Base-by-base conservation (phyloP, 805 yeast genomes). In the Candida caryicola region DNA sequence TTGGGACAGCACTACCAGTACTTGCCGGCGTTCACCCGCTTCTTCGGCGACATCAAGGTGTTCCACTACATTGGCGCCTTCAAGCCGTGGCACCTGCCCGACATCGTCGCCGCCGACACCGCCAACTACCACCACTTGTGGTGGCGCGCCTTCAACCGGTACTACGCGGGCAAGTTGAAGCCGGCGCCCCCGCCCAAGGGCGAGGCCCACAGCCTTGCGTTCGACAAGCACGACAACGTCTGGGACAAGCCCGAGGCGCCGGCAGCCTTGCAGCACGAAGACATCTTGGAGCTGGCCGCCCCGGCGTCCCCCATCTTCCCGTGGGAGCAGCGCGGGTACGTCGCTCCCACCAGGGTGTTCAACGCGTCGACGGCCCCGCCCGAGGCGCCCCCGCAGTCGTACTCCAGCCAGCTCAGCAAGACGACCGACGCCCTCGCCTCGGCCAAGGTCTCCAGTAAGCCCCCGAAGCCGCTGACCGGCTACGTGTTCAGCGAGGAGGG, bases 41-140 rank as follows among this genome's bases (percentile, higher is more conserved):
- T 60, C 39, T 46, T 51, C 16, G 41, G 52, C 15, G 54, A 51
- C 32, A 58, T 63, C 41, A 55, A 55, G 27, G 47, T 61, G 19
- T 42, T 63, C 19, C 69, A 63, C 43, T 63, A 50, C 39, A 60
- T 63, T 39, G 69, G 69, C 2, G 49, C 47, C 6, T 31, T 44
- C 12, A 63, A 63, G 41, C 69, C 69, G 1, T 63, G 69, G 68
- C 50, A 52, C 29, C 44, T 45, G 31, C 44, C 31, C 14, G 39
- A 38, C 13, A 45, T 40, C 31, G 40, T 50, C 31, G 23, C 38
- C 1, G 31, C 48, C 9, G 55, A 53, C 39, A 46, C 50, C 29
- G 43, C 47, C 19, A 44, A 52, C 37, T 55, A 50, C 44, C 57
- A 55, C 40, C 51, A 54, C 39, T 49, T 47, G 33, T 59, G 65